Percentiles rank a stretch among this genome's conserved stretches.
Conservation (phyloP, 768 basidiomycete genomes). For the Trichaptum fuscoviolaceum region DNA sequence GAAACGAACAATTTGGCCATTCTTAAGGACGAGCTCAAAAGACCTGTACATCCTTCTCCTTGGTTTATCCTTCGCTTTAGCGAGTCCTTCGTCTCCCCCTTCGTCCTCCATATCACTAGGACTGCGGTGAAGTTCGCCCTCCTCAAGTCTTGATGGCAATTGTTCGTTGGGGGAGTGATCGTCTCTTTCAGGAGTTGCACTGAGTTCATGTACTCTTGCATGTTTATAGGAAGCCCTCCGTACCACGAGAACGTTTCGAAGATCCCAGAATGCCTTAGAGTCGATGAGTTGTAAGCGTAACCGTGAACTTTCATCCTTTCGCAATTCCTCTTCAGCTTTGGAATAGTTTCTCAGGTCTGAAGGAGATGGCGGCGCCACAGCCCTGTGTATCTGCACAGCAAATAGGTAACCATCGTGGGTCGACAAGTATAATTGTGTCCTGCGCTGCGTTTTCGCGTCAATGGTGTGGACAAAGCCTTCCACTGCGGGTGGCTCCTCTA, state of each 20-base stretch:
- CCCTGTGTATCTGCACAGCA: constrained; percentile 41
- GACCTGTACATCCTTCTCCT: constrained; percentile 54
- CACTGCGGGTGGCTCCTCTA: constrained; percentile 73
- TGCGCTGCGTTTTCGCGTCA: constrained; percentile 49
- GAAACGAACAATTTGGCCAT: constrained; percentile 65
- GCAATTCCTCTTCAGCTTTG: constrained; percentile 22
- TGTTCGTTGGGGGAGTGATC: constrained; percentile 28
- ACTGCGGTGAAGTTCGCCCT: neutral
- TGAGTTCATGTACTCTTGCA: constrained; percentile 23
- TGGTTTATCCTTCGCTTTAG: constrained; percentile 35
- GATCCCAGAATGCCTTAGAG: constrained; percentile 65
- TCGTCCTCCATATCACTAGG: constrained; percentile 56
- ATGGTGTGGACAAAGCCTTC: constrained; percentile 85
- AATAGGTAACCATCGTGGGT: constrained; percentile 75
- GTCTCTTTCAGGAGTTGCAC: constrained; percentile 5
- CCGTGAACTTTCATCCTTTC: constrained; percentile 55
- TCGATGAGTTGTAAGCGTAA: constrained; percentile 54
- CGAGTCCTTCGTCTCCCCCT: constrained; percentile 56
- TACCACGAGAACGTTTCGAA: constrained; percentile 63
- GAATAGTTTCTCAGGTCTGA: constrained; percentile 11
- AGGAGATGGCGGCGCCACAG: constrained; percentile 50
- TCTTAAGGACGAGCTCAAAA: constrained; percentile 72
- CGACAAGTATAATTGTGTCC: constrained; percentile 61
- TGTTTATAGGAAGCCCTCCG: constrained; percentile 53
- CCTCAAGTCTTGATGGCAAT: constrained; percentile 15